Base-by-base conservation (phyloP, 2,329 filamentous ascomycete genomes). In the Coniochaeta sp. region DNA sequence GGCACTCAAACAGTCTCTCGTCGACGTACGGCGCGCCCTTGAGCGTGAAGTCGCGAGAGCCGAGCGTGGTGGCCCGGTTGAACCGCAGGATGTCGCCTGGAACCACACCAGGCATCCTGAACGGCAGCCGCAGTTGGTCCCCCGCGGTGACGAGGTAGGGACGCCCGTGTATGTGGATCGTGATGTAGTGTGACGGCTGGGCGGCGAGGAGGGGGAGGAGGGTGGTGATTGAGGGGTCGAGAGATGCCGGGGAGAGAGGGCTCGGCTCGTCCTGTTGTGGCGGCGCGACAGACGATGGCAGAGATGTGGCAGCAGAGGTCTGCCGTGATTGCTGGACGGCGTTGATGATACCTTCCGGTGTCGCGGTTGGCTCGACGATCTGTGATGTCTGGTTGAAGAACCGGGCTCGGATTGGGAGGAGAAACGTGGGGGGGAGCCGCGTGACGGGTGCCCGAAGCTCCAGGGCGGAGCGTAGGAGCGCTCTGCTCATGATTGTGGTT, bases 11-110 rank as follows among this genome's bases (percentile, higher is more conserved):
- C 61, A 96, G 74, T 59, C 86, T 77, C 74, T 93, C 89, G 72
- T 97, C 92, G 63, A 98, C 77, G 71, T 89, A 93, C n/a, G 89
- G 86, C 4, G 82, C 77, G 5, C 90, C 90, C 73, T 92, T 90
- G 64, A 98, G 80, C 5, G 93, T 97, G 76, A 90, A 96, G 73
- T 98, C 93, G 64, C 95, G 83, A 66, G 88, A 93, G 30, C 95
- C 95, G 52, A 99, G 77, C 59, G 88, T 80, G 44, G 86, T 88
- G 26, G 92, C 95, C 60, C 92, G 88, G 77, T 96, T 93, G 61
- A 99, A 82, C 7, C 93, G 89, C 62, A 99, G 81, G 40, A 96
- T 79, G 71, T 98, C 93, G 32, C 95, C 95, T 0, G 92, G 88
- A 8, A 81, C 76, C 5, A 91, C 89, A 28, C 83, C 86, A 2